These are phyloP conservation scores for Lentinula raphanica DNA, from an alignment of 768 basidiomycete genomes.

Conservation along the genomic window DNA sequence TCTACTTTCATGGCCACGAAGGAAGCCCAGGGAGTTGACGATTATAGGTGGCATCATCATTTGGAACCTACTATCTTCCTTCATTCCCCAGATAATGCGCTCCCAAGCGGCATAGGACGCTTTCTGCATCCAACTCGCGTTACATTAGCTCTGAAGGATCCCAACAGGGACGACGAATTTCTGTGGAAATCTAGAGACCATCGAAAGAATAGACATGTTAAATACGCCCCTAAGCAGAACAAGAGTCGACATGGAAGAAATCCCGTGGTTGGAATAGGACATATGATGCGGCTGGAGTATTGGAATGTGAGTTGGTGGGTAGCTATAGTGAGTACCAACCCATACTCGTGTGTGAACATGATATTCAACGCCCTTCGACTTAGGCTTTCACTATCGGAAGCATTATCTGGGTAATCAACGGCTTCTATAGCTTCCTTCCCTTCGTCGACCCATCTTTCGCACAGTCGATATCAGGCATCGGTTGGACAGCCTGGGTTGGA, in stretches of 20 bases:
- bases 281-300: conserved; percentile 32
- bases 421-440: conserved; percentile 49
- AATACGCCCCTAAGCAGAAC: conserved; percentile 16
- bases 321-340: conserved; percentile 25
- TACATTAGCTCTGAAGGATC: not conserved
- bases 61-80: not conserved
- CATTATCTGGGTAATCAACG: conserved; percentile 52
- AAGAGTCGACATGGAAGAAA: conserved; percentile 13
- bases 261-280: conserved; percentile 16
- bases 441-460: conserved; percentile 26
- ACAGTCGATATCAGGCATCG: conserved; percentile 26
- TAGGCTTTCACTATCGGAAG: conserved; percentile 38
- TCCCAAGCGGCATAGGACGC: not conserved
- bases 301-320: conserved; percentile 45
- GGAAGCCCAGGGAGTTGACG: not conserved
- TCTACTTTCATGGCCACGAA: not conserved
- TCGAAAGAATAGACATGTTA: conserved; percentile 29
- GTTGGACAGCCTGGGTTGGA: conserved; percentile 51
- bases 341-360: not conserved
- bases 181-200: conserved; percentile 39
- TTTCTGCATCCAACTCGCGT: not conserved
- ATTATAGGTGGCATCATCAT: not conserved
- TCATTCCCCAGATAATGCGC: not conserved
- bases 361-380: not conserved
- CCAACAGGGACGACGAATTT: conserved; percentile 9